A percentile compares a stretch with the other conserved stretches of the same genome.
Conservation (phyloP, 495 filamentous ascomycete genomes). For the Neurospora terricola region DNA sequence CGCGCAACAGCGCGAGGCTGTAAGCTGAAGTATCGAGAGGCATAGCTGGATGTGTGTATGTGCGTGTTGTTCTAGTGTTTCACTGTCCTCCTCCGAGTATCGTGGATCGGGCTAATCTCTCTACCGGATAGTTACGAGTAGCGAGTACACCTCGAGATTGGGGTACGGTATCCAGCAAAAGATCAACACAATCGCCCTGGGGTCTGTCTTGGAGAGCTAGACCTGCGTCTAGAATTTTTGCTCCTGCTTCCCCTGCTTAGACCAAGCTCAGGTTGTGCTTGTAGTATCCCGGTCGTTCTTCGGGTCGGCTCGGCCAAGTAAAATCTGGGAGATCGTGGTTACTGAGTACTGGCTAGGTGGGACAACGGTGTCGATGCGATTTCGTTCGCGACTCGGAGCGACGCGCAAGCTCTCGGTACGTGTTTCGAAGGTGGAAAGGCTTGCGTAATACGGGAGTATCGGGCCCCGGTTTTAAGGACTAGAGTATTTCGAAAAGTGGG, state of each 20-base stretch:
- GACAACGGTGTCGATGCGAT: neutral
- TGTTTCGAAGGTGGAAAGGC: neutral
- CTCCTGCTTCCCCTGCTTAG: neutral
- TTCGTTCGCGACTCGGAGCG: neutral
- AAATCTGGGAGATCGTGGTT: neutral
- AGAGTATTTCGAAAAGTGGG: neutral
- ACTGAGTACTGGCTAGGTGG: neutral
- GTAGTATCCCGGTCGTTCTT: neutral
- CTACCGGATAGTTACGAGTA: neutral
- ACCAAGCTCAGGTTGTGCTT: neutral
- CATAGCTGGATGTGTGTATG: constrained; percentile 38
- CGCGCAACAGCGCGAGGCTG: constrained; percentile 72
- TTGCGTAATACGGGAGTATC: neutral
- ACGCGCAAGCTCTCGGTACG: neutral
- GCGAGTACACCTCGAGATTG: neutral
- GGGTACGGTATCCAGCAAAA: neutral
- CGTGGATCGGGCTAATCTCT: neutral
- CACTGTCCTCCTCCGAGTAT: neutral
- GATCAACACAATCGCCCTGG: neutral
- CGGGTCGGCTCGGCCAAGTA: neutral
- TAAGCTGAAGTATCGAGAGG: constrained; percentile 88
- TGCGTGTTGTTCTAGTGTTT: neutral
- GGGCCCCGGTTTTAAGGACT: neutral
- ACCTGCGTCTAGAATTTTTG: neutral
- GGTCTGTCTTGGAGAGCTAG: neutral